Evolutionary conservation across 2,329 filamentous ascomycete genomes (phyloP).

Genomic region (Nemania sp.): DNA sequence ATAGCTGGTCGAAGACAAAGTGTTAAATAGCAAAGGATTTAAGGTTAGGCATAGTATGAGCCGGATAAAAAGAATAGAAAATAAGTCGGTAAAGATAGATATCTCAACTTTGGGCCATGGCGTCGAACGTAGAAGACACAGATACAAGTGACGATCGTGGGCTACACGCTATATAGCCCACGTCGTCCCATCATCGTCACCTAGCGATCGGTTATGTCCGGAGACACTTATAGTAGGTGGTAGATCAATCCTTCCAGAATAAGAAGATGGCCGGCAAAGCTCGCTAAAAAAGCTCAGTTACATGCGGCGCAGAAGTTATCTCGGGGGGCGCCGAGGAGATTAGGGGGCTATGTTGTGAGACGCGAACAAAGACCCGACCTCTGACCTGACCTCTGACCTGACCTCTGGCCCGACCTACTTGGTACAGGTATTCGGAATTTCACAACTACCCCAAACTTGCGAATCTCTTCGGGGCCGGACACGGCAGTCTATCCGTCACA

Average conservation of each 20-base stretch:
- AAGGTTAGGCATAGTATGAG: background rate
- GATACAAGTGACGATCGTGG: background rate
- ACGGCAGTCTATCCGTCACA: background rate
- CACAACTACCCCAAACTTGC: background rate
- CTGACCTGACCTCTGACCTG: no score
- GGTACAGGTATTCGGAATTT: background rate
- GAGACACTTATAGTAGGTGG: background rate
- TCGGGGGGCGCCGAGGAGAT: constrained; percentile 1
- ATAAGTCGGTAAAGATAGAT: background rate
- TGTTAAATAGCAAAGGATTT: background rate
- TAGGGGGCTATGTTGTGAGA: background rate
- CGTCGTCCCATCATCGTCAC: background rate
- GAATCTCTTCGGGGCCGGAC: background rate
- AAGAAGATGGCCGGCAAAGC: constrained; percentile 2
- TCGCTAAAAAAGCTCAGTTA: constrained; percentile 7
- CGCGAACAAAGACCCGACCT: no score
- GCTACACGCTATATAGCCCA: background rate
- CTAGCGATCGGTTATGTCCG: constrained; percentile 26
- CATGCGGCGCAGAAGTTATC: constrained; percentile 8
- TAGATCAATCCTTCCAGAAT: constrained; percentile 23
- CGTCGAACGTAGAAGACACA: background rate
- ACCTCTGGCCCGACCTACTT: background rate
- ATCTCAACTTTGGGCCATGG: background rate
- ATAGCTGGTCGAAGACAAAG: background rate
- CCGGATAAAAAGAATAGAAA: background rate